Evolutionary conservation across 371 early-diverging fungal species (phyloP).

Genomic region (Circinella minor): DNA sequence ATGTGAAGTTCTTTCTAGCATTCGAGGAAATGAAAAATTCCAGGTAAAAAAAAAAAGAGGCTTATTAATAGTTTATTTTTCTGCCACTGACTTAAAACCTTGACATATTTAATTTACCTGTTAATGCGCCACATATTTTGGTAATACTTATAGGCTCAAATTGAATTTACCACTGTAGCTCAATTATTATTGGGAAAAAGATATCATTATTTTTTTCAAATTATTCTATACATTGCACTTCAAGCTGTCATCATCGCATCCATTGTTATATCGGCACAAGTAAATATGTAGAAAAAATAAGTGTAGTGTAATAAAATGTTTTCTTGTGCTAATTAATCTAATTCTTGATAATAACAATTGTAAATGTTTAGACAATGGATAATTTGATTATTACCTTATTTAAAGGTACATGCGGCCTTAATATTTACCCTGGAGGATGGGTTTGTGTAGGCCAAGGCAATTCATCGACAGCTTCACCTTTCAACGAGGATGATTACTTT

Average conservation of each 20-base stretch:
- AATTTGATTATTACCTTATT: conserved; percentile 45
- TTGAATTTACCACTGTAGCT: conserved; percentile 64
- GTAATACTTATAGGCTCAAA: conserved; percentile 31
- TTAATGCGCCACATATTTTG: too few species aligned
- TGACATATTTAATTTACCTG: too few species aligned
- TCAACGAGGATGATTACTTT: conserved; percentile 51
- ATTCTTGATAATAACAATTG: too few species aligned
- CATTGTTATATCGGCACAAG: conserved; percentile 64
- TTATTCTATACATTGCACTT: conserved; percentile 59
- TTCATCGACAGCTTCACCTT: conserved; percentile 40
- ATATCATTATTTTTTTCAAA: conserved; percentile 57
- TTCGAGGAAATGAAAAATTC: conserved; percentile 76
- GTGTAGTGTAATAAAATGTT: too few species aligned
- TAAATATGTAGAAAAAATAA: conserved; percentile 11
- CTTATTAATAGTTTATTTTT: too few species aligned
- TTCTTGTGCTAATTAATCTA: too few species aligned
- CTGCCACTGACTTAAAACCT: too few species aligned
- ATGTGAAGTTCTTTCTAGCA: conserved; percentile 78
- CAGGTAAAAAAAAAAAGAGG: conserved; percentile 34
- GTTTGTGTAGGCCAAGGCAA: conserved; percentile 24
- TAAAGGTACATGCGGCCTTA: conserved; percentile 45
- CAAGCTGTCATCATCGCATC: conserved; percentile 65
- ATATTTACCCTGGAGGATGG: conserved; percentile 46
- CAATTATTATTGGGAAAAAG: conserved; percentile 53
- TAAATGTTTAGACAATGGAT: conserved; percentile 37